These are phyloP conservation scores for Glaciozyma antarctica DNA, from an alignment of 768 basidiomycete species.

Conservation along the genomic window DNA sequence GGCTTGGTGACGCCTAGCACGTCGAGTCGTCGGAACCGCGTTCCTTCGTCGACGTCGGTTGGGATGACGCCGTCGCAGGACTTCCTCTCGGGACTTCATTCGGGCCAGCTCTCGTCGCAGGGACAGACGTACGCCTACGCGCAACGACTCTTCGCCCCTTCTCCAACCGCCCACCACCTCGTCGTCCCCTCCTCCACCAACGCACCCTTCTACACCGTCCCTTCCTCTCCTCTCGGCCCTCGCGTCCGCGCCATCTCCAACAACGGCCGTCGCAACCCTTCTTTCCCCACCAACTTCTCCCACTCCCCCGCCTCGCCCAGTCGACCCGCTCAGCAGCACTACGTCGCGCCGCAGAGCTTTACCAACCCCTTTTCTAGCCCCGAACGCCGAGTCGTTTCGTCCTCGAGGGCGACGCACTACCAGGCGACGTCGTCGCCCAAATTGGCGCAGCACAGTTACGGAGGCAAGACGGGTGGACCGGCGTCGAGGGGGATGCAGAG, in stretches of 20 bases:
- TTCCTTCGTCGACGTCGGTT: not conserved
- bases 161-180: not conserved
- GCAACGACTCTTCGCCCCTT: slow-evolving; percentile 18
- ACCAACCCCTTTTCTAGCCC: not conserved
- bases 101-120: not conserved
- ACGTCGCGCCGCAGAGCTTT: too few species aligned
- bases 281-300: too few species aligned
- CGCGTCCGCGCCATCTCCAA: too few species aligned
- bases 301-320: too few species aligned
- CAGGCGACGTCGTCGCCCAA: slow-evolving; percentile 1
- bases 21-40: not conserved
- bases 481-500: not conserved
- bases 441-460: not conserved
- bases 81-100: slow-evolving; percentile 11
- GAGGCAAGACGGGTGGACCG: not conserved
- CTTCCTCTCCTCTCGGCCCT: not conserved
- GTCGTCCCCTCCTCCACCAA: not conserved
- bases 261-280: too few species aligned
- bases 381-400: not conserved
- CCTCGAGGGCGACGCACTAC: not conserved
- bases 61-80: slow-evolving; percentile 12
- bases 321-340: too few species aligned
- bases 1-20: not conserved
- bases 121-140: slow-evolving; percentile 9
- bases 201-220: not conserved